Conservation (phyloP, 768 basidiomycete genomes). For the Panaeolus papilionaceus region DNA sequence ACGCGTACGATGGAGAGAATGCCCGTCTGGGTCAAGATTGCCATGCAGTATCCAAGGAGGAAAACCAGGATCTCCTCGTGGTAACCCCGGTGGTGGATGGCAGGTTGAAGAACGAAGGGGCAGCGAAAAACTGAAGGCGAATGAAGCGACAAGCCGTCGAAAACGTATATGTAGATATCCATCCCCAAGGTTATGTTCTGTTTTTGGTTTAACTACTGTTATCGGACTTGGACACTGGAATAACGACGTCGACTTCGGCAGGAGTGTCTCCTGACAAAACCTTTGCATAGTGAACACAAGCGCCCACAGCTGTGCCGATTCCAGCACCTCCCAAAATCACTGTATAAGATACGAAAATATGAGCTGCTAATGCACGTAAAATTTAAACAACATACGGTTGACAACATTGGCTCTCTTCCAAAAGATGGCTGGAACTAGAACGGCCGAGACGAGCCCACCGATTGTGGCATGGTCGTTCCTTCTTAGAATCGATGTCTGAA, state of each 20-base stretch:
- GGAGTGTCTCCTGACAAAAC: conserved; percentile 61
- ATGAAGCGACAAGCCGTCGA: background rate
- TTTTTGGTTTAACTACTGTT: background rate
- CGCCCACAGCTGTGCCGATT: conserved; percentile 65
- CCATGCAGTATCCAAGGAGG: conserved; percentile 25
- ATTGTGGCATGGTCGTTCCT: conserved; percentile 80
- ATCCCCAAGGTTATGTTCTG: background rate
- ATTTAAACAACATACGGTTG: conserved; percentile 50
- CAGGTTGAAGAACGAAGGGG: conserved; percentile 60
- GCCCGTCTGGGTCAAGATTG: conserved; percentile 43
- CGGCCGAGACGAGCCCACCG: conserved; percentile 66
- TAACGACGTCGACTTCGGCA: conserved; percentile 35
- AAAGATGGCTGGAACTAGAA: conserved; percentile 71
- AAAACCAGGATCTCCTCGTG: conserved; percentile 57
- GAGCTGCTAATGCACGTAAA: background rate
- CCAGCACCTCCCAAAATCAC: conserved; percentile 78
- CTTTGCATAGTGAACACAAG: conserved; percentile 61
- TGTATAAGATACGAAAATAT: conserved; percentile 31
- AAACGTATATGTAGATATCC: background rate
- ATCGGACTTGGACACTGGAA: conserved; percentile 31
- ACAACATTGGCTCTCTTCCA: conserved; percentile 71
- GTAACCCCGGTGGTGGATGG: conserved; percentile 73
- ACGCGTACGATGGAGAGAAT: conserved; percentile 69
- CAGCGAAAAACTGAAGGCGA: conserved; percentile 25
- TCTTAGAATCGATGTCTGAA: conserved; percentile 61